These are phyloP conservation scores for Fusarium hainanense DNA, from an alignment of 2,329 filamentous ascomycete species.

Conservation along the genomic window DNA sequence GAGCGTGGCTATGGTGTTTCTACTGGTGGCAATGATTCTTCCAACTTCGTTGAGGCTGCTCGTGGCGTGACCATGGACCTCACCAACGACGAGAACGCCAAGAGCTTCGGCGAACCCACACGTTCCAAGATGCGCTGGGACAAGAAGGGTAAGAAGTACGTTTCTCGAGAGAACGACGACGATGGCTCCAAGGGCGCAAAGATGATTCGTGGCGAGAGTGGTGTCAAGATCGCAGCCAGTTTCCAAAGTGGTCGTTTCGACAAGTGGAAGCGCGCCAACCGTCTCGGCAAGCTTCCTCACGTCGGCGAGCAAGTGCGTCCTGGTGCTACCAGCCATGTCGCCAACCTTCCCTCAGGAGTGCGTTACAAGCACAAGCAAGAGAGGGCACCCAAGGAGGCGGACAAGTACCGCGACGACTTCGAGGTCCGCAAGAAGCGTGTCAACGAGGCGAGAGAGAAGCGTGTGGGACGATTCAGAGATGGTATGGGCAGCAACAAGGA, in stretches of 20 bases:
- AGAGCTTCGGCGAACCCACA: constrained; percentile 81
- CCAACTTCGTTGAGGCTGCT: constrained; percentile 89
- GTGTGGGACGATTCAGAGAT: constrained; percentile 78
- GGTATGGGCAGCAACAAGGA: constrained; percentile 79
- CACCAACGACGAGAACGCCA: constrained; percentile 84
- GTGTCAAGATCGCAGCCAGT: constrained; percentile 93
- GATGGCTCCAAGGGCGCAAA: constrained; percentile 80
- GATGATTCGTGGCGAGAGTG: constrained; percentile 88
- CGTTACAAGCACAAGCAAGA: constrained; percentile 89
- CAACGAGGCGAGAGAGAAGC: constrained; percentile 86
- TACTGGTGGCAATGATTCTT: constrained; percentile 73
- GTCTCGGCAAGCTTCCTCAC: constrained; percentile 79
- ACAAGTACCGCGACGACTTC: constrained; percentile 92
- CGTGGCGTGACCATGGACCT: constrained; percentile 91
- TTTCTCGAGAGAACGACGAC: constrained; percentile 89
- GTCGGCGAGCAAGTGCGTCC: constrained; percentile 82
- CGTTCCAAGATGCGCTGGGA: constrained; percentile 91
- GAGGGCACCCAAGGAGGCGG: constrained; percentile 90
- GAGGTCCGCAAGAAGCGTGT: constrained; percentile 90
- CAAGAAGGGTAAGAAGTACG: constrained; percentile 96
- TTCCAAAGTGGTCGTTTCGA: constrained; percentile 97
- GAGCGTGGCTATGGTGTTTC: constrained; percentile 95
- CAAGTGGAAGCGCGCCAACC: constrained; percentile 88
- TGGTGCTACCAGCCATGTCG: constrained; percentile 30
- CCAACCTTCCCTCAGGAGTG: constrained; percentile 49